phyloP scores from a whole-genome alignment of 2,329 filamentous ascomycete species.

The Atkinsonella texensis region DNA sequence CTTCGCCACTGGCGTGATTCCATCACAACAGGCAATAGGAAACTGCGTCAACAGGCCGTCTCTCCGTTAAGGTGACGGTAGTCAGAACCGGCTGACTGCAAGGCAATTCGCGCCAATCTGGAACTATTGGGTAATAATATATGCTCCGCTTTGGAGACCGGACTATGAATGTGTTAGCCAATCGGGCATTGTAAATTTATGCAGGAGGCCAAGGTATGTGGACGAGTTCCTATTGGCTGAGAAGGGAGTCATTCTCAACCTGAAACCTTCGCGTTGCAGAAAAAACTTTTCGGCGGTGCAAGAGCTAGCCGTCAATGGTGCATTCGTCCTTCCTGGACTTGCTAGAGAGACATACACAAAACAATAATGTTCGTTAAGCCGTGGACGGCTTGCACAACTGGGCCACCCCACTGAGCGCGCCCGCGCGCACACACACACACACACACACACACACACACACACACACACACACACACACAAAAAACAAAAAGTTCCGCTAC shows the following conservation, averaged over 20 bases:
- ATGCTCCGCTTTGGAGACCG: background rate
- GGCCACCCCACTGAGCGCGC: too few relatives aligned
- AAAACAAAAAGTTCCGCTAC: background rate
- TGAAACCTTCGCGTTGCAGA: slow-evolving; percentile 27
- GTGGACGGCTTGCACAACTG: background rate
- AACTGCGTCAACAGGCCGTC: background rate
- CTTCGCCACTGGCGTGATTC: background rate
- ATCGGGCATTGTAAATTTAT: background rate
- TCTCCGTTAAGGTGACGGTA: background rate
- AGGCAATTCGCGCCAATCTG: background rate
- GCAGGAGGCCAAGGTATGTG: slow-evolving; percentile 8
- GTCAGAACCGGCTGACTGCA: background rate
- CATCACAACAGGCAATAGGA: background rate
- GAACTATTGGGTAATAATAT: background rate
- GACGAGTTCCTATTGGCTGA: slow-evolving; percentile 18
- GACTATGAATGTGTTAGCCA: background rate
- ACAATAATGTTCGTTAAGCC: background rate
- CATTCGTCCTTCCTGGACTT: background rate
- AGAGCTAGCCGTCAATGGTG: background rate
- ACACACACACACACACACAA: too few relatives aligned
- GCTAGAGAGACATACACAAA: background rate
- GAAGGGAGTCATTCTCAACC: slow-evolving; percentile 10
- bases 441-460: too few relatives aligned
- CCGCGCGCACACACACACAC: too few relatives aligned
- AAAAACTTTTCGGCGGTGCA: slow-evolving; percentile 9